Evolutionary conservation across 2,329 filamentous ascomycete genomes (phyloP).

Genomic region (Colletotrichum falcatum): DNA sequence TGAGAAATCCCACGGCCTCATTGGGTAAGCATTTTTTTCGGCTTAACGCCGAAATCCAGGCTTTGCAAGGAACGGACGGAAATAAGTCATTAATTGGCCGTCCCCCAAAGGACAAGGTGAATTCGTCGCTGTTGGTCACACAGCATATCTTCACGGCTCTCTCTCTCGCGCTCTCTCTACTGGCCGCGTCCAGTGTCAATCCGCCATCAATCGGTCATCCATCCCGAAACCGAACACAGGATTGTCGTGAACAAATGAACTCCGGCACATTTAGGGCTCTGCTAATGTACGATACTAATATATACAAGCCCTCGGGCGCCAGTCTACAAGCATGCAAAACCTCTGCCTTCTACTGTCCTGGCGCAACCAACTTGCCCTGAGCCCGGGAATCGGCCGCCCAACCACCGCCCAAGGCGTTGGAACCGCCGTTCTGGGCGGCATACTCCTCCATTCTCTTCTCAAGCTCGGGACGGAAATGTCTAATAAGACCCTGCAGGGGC

Average conservation of each 20-base stretch:
- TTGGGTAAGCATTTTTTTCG: background rate
- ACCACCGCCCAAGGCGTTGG: constrained; percentile 81
- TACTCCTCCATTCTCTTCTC: constrained; percentile 91
- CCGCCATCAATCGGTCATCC: background rate
- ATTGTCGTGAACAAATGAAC: constrained; percentile 31
- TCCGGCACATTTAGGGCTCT: constrained; percentile 39
- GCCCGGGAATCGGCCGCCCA: constrained; percentile 81
- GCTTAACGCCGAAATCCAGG: constrained; percentile 22
- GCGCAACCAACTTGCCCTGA: constrained; percentile 87
- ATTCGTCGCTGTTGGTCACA: background rate
- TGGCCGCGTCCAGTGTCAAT: rapidly evolving
- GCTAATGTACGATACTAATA: constrained; percentile 43
- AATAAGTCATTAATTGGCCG: background rate
- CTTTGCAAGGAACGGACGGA: constrained; percentile 11
- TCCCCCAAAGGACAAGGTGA: too few relatives aligned
- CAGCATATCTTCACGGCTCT: background rate
- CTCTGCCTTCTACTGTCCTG: constrained; percentile 79
- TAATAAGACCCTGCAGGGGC: constrained; percentile 97
- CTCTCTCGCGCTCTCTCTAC: too few relatives aligned
- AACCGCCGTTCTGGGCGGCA: constrained; percentile 77
- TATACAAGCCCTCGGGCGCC: constrained; percentile 42
- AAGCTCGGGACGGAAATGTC: constrained; percentile 96
- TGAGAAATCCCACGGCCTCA: constrained; percentile 22
- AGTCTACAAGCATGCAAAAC: constrained; percentile 38
- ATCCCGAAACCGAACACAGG: background rate